Evolutionary conservation across 176 grass and related monocot genomes (phyloP).

Genomic region (Paspalum vaginatum): DNA sequence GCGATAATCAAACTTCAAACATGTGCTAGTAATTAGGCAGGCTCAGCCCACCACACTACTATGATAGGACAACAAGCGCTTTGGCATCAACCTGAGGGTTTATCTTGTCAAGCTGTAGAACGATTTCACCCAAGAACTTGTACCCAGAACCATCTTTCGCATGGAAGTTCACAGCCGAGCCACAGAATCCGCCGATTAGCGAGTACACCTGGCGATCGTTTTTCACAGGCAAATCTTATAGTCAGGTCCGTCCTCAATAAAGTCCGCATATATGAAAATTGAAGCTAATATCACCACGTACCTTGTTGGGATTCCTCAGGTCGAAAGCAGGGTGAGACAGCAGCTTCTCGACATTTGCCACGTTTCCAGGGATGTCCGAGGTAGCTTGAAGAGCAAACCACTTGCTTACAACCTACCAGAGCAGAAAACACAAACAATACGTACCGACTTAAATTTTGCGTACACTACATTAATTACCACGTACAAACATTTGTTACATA

Average conservation of each 20-base stretch:
- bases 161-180: slow-evolving; percentile 92
- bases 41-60: too few relatives aligned
- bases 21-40: background rate
- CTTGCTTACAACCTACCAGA: slow-evolving; percentile 93
- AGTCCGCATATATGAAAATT: background rate
- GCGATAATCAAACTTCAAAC: background rate
- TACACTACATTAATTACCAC: background rate
- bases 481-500: background rate
- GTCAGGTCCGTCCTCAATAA: slow-evolving; percentile 5
- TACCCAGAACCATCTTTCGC: slow-evolving; percentile 98
- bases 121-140: slow-evolving; percentile 90
- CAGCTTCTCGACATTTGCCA: slow-evolving; percentile 76
- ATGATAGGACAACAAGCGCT: background rate
- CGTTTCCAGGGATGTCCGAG: slow-evolving; percentile 91
- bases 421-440: slow-evolving; percentile 21
- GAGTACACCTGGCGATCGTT: slow-evolving; percentile 70
- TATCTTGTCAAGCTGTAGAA: slow-evolving; percentile 94
- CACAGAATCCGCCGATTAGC: slow-evolving; percentile 89
- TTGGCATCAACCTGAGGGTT: slow-evolving; percentile 73
- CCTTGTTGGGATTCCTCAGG: slow-evolving; percentile 92
- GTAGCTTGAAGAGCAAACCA: slow-evolving; percentile 99
- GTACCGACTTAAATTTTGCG: background rate
- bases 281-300: slow-evolving; percentile 29
- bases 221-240: background rate
- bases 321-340: slow-evolving; percentile 87